Evolutionary conservation across 805 yeast species (phyloP).

Genomic region (Wickerhamomyces pijperi): DNA sequence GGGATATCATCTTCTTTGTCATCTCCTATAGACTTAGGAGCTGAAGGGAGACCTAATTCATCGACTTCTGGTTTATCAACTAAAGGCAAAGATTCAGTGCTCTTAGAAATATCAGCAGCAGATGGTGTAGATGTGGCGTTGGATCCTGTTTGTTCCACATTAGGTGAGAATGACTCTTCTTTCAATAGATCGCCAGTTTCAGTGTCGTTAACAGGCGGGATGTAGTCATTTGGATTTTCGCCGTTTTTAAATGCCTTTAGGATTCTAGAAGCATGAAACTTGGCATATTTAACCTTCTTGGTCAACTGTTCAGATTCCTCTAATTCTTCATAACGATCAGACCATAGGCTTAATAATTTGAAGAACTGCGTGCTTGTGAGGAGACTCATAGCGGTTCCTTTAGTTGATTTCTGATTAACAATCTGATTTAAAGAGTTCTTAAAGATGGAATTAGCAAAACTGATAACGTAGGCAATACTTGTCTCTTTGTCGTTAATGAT

Average conservation of each 20-base stretch:
- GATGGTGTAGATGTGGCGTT: too few relatives aligned
- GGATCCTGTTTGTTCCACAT: too few relatives aligned
- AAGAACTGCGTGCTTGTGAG: slow-evolving; percentile 45
- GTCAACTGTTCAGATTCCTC: slow-evolving; percentile 22
- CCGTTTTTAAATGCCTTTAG: slow-evolving; percentile 36
- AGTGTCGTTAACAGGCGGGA: slow-evolving; percentile 21
- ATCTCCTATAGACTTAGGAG: slow-evolving; percentile 3
- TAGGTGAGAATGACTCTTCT: background rate
- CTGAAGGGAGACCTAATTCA: slow-evolving; percentile 9
- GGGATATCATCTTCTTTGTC: slow-evolving; percentile 1
- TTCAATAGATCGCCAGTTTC: background rate
- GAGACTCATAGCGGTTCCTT: slow-evolving; percentile 38
- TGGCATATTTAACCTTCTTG: slow-evolving; percentile 44
- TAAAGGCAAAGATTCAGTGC: background rate
- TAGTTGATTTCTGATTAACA: slow-evolving; percentile 29
- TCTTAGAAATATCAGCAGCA: background rate
- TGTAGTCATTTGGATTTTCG: slow-evolving; percentile 47
- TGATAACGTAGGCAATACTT: slow-evolving; percentile 42
- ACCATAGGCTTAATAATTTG: slow-evolving; percentile 38
- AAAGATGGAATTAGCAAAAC: slow-evolving; percentile 50
- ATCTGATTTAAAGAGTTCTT: slow-evolving; percentile 39
- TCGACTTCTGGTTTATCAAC: slow-evolving; percentile 8
- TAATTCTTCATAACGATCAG: slow-evolving; percentile 6
- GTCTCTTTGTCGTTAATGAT: slow-evolving; percentile 50
- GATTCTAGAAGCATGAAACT: slow-evolving; percentile 51